phyloP scores from a whole-genome alignment of 2,329 filamentous ascomycete genomes.

The Claviceps sp. region DNA sequence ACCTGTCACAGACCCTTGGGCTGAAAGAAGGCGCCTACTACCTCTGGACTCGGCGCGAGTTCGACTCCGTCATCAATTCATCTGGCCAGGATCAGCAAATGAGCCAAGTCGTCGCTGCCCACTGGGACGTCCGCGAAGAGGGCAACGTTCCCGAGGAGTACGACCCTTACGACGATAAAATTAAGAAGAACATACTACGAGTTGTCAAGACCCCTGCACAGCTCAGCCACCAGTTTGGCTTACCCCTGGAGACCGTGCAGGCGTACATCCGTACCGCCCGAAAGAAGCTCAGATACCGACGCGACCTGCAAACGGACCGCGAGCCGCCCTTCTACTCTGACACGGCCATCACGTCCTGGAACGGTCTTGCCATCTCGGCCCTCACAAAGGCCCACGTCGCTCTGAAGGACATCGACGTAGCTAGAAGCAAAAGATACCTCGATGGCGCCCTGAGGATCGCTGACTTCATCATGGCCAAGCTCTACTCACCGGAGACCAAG shows the following conservation, averaged over 20 bases:
- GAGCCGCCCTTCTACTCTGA: constrained; percentile 69
- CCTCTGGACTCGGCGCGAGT: constrained; percentile 81
- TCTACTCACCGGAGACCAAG: constrained; percentile 46
- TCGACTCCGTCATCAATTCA: constrained; percentile 54
- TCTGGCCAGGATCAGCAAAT: constrained; percentile 33
- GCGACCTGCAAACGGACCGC: constrained; percentile 50
- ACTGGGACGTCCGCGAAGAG: constrained; percentile 72
- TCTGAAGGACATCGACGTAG: constrained; percentile 45
- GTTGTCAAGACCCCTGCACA: constrained; percentile 54
- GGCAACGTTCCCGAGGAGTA: constrained; percentile 75
- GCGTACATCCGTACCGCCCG: constrained; percentile 54
- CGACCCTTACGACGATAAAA: constrained; percentile 86
- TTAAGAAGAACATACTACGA: constrained; percentile 80
- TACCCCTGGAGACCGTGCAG: constrained; percentile 55
- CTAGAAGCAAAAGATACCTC: constrained; percentile 47
- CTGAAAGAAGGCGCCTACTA: constrained; percentile 90
- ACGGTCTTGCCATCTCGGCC: constrained; percentile 74
- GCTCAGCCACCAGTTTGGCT: constrained; percentile 61
- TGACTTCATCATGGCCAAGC: constrained; percentile 54
- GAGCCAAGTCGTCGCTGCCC: constrained; percentile 61
- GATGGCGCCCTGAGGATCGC: constrained; percentile 54
- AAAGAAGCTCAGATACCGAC: constrained; percentile 53
- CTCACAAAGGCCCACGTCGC: constrained; percentile 63
- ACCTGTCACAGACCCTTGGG: constrained; percentile 62
- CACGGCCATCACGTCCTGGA: constrained; percentile 79